Evolutionary conservation across 139 green algal species (phyloP).

Genomic region (Gonium pectorale): DNA sequence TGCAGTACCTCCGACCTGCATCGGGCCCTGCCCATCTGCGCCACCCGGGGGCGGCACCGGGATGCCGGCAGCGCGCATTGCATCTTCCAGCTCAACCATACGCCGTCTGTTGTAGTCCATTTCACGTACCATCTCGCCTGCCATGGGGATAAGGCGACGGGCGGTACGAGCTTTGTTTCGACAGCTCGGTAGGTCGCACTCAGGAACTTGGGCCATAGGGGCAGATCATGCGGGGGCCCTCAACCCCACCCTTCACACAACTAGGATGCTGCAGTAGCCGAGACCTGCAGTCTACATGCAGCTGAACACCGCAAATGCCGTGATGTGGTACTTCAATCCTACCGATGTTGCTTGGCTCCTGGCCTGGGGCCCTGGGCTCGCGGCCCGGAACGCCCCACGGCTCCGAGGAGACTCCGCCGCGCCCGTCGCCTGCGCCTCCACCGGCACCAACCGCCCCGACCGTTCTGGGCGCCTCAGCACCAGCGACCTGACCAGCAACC

Average conservation of each 20-base stretch:
- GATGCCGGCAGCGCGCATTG: background rate
- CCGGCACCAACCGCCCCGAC: background rate
- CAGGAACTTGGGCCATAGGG: too few relatives aligned
- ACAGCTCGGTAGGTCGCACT: too few relatives aligned
- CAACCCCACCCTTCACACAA: too few relatives aligned
- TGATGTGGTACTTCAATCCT: background rate
- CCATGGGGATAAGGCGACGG: background rate
- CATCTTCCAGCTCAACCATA: background rate
- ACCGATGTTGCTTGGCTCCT: slow-evolving; percentile 11
- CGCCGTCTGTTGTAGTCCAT: slow-evolving; percentile 9
- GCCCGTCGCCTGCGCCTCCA: background rate
- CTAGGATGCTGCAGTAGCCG: too few relatives aligned
- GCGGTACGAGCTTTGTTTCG: too few relatives aligned
- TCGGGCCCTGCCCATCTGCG: background rate
- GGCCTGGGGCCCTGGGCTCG: background rate
- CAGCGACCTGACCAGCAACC: background rate
- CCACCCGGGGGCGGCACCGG: background rate
- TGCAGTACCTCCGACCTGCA: background rate
- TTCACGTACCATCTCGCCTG: slow-evolving; percentile 2
- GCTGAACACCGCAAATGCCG: too few relatives aligned
- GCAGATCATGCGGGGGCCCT: too few relatives aligned
- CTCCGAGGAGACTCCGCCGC: background rate
- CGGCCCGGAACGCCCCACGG: slow-evolving; percentile 11
- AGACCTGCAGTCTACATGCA: too few relatives aligned
- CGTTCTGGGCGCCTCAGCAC: background rate